A percentile compares a stretch with the other conserved stretches of the same genome.
phyloP scores from a whole-genome alignment of 1,284 basidiomycete genomes.

The Phlebopus sp. region DNA sequence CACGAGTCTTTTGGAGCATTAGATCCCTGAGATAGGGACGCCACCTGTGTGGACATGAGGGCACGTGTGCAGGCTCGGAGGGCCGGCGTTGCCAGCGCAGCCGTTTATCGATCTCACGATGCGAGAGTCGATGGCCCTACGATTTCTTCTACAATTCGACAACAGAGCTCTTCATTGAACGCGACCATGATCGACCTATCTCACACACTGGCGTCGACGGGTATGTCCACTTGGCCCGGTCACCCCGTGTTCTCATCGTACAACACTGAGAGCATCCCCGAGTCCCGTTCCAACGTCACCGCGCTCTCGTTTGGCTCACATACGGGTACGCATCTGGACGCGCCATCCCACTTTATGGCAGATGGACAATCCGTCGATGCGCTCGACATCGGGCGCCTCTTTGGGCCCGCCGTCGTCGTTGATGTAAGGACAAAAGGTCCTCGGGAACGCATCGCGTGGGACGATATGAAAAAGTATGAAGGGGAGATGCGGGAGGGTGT shows the following conservation, averaged over 20 bases:
- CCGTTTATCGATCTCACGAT: too few species aligned
- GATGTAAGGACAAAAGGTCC: conserved; percentile 42
- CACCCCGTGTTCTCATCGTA: conserved; percentile 19
- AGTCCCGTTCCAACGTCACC: conserved; percentile 13
- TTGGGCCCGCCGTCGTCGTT: conserved; percentile 50
- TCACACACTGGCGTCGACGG: conserved; percentile 16
- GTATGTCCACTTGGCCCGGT: conserved; percentile 24
- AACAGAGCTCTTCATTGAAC: too few species aligned
- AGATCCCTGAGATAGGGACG: too few species aligned
- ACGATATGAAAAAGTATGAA: conserved; percentile 30
- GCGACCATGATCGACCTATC: conserved; percentile 20
- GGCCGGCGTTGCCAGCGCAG: too few species aligned
- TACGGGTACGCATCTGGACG: conserved; percentile 69
- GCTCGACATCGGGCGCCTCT: conserved; percentile 46
- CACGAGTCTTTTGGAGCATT: too few species aligned
- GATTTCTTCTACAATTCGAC: too few species aligned
- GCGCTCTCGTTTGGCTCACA: conserved; percentile 21
- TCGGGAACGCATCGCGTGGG: conserved; percentile 53
- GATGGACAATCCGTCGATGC: conserved; percentile 51
- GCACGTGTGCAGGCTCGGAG: too few species aligned
- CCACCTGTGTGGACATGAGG: too few species aligned
- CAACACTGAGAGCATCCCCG: conserved; percentile 6
- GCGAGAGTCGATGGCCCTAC: too few species aligned
- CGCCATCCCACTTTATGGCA: conserved; percentile 62
- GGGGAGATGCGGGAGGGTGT: conserved; percentile 33